Conservation (phyloP, 2,329 filamentous ascomycete genomes). For the Ilyonectria robusta region DNA sequence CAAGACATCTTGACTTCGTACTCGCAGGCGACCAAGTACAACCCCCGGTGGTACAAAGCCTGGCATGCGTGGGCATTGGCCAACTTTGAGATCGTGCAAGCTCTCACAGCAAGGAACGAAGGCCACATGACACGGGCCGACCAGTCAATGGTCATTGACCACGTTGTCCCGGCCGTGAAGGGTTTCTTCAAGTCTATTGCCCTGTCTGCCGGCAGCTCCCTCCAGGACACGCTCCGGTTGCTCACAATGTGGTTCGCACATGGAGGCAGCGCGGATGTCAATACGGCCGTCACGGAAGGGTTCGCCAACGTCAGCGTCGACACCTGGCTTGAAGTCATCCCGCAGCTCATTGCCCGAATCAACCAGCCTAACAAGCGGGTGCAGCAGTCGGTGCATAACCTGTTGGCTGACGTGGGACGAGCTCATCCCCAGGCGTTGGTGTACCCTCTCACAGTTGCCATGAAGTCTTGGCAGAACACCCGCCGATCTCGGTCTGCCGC, state of each 20-base stretch:
- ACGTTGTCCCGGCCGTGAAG: constrained; percentile 93
- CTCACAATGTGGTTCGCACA: constrained; percentile 98
- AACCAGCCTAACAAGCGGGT: constrained; percentile 94
- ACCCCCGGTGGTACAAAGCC: constrained; percentile 97
- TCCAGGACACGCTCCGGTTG: constrained; percentile 94
- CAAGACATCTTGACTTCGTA: constrained; percentile 94
- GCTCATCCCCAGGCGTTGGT: constrained; percentile 96
- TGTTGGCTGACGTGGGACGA: constrained; percentile 92
- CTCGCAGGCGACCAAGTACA: constrained; percentile 91
- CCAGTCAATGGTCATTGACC: constrained; percentile 80
- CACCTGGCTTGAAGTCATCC: constrained; percentile 98
- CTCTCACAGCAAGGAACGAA: constrained; percentile 77
- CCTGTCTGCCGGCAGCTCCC: constrained; percentile 88
- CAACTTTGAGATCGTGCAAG: constrained; percentile 98
- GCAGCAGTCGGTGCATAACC: constrained; percentile 89
- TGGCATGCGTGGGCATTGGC: constrained; percentile 99
- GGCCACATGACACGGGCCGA: constrained; percentile 63
- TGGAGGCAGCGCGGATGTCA: constrained; percentile 90
- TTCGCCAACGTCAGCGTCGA: constrained; percentile 94
- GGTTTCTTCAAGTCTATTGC: constrained; percentile 99
- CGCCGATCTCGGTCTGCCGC: constrained; percentile 89
- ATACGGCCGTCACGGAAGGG: constrained; percentile 88
- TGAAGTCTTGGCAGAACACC: constrained; percentile 90
- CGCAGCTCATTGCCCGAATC: constrained; percentile 96
- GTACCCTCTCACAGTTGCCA: constrained; percentile 96